Conservation (phyloP, 2,329 filamentous ascomycete species). For the Dothideomycetidae sp. region DNA sequence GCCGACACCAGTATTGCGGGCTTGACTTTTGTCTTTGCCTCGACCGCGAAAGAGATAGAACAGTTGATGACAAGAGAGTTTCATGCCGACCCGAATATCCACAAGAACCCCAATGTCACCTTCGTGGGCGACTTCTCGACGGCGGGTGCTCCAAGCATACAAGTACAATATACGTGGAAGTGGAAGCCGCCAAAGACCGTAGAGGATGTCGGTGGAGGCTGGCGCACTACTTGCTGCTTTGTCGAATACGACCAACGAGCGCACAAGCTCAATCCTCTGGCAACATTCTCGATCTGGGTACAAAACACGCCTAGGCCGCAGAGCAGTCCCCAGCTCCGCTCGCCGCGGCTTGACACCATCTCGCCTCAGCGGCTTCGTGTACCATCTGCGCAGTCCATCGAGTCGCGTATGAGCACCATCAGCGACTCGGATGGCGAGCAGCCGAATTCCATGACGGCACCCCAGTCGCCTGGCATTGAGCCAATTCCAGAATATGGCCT, state of each 20-base stretch:
- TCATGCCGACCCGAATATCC: conserved; percentile 88
- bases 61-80: conserved; percentile 91
- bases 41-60: conserved; percentile 74
- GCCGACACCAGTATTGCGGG: conserved; percentile 70
- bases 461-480: conserved; percentile 34
- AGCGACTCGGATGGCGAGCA: conserved; percentile 50
- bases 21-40: conserved; percentile 83
- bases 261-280: conserved; percentile 75
- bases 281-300: conserved; percentile 91
- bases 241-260: conserved; percentile 93
- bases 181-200: conserved; percentile 76
- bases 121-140: conserved; percentile 87
- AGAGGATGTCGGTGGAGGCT: conserved; percentile 79
- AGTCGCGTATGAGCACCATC: conserved; percentile 48
- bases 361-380: conserved; percentile 60
- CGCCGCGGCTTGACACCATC: conserved; percentile 56
- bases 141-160: conserved; percentile 64
- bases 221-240: conserved; percentile 94
- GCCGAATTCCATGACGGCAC: conserved; percentile 29
- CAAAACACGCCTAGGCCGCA: conserved; percentile 40
- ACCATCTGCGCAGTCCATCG: conserved; percentile 73
- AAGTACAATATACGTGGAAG: conserved; percentile 93
- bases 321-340: conserved; percentile 35
- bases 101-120: conserved; percentile 93
- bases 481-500: conserved; percentile 34